Base-by-base conservation (phyloP, 2,329 filamentous ascomycete genomes). In the Alternaria dauci region DNA sequence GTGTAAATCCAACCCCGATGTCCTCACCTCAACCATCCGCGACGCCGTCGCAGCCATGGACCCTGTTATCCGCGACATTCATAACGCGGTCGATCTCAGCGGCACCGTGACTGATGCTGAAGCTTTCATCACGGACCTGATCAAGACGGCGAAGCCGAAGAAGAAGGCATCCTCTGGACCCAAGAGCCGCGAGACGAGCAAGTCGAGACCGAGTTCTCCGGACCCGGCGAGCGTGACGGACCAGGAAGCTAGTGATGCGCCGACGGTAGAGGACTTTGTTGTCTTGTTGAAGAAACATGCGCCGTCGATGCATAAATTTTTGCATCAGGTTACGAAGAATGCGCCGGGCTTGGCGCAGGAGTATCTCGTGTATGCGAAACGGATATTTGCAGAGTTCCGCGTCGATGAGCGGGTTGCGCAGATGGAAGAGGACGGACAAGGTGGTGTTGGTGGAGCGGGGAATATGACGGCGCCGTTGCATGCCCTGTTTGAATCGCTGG, bases 221-320 rank as follows among this genome's bases (percentile, higher is more conserved):
- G 52, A 67, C 5, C 70, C 69, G 12, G 73, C 72, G 4, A 73
- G 70, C 44, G 59, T 71, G 5, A 55, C 65, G 12, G 68, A 75
- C 26, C 58, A 61, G 12, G 66, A 70, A 14, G 58, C 59, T 7
- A 67, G 66, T 32, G 66, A 72, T 28, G 59, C 68, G 4, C 87
- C 90, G 0, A 88, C 85, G 0, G 89, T 93, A 0, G 87, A 91
- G 64, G 91, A 94, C 69, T 94, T 89, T 63, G 88, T 93, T 8
- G 78, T 83, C 14, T 78, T 94, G 1, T 78, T 94, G 14, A 84
- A 85, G 64, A 86, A 86, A 55, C 89, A 94, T 69, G 84, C 87
- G 38, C 80, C 82, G 1, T 82, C 88, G 2, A 79, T 87, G 46
- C 92, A 92, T 78, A 87, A 85, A 52, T 94, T 91, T 81, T 74